phyloP scores from a whole-genome alignment of 371 early-diverging fungal species.

The Polyrhizophydium stewartii region DNA sequence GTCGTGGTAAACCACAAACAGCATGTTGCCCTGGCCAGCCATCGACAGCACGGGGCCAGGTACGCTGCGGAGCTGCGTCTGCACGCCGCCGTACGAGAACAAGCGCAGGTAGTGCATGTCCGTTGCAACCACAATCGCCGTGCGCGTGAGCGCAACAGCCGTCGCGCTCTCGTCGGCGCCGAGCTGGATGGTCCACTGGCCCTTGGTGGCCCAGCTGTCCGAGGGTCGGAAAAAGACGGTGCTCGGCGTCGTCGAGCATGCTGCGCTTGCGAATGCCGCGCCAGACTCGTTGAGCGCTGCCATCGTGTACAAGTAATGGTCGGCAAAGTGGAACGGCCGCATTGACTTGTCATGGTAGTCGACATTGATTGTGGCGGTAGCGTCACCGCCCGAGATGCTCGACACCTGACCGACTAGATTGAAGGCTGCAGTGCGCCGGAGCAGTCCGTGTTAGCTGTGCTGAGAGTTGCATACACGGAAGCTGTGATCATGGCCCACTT shows the following conservation, averaged over 20 bases:
- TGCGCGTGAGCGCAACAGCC: conserved; percentile 68
- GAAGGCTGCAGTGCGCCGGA: conserved; percentile 51
- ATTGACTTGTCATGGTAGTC: conserved; percentile 80
- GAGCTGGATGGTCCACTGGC: conserved; percentile 74
- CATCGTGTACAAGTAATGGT: conserved; percentile 67
- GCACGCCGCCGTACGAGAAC: conserved; percentile 73
- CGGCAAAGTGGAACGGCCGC: conserved; percentile 78
- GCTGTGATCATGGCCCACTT: neutral
- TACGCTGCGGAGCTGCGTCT: conserved; percentile 63
- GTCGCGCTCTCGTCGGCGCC: conserved; percentile 61
- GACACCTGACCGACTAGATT: conserved; percentile 77
- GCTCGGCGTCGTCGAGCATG: conserved; percentile 33
- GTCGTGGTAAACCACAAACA: conserved; percentile 54
- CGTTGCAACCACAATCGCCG: conserved; percentile 70
- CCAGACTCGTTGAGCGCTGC: conserved; percentile 57
- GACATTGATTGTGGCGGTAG: conserved; percentile 71
- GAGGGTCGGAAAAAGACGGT: conserved; percentile 59
- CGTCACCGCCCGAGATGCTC: conserved; percentile 57
- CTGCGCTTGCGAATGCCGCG: conserved; percentile 68
- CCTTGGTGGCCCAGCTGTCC: conserved; percentile 62
- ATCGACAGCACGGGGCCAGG: conserved; percentile 61
- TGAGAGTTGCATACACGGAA: neutral
- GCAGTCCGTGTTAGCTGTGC: neutral
- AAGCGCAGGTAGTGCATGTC: conserved; percentile 69
- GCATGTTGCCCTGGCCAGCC: conserved; percentile 47